phyloP scores from a whole-genome alignment of 1,284 basidiomycete genomes.

The Gomphus bonarii region DNA sequence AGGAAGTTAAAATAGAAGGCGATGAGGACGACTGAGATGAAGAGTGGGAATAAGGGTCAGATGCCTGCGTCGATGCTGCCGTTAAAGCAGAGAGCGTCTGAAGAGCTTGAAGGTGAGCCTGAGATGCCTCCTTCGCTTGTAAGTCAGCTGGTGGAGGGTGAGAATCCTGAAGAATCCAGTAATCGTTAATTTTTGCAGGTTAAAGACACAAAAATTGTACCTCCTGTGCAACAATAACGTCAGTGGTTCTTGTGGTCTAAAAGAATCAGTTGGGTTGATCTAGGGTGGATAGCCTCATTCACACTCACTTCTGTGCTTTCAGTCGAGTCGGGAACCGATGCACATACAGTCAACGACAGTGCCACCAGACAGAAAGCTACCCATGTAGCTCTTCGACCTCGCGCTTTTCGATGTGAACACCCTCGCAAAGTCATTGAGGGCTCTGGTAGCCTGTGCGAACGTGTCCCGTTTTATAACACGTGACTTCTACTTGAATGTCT shows the following conservation, averaged over 20 bases:
- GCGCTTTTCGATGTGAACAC: not conserved
- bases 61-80: not conserved
- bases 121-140: constrained; percentile 1
- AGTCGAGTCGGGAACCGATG: not conserved
- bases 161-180: not conserved
- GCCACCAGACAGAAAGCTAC: constrained; percentile 8
- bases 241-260: not conserved
- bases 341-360: not conserved
- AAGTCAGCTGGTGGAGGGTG: not conserved
- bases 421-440: not conserved
- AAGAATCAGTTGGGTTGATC: not conserved
- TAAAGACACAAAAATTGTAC: not conserved
- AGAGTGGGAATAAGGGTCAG: constrained; percentile 3
- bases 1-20: constrained; percentile 6
- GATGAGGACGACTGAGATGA: not conserved
- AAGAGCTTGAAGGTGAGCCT: constrained; percentile 7
- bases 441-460: not conserved
- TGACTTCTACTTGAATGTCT: not conserved
- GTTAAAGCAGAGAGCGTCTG: constrained; percentile 6
- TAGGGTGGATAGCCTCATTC: not conserved
- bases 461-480: not conserved
- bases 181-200: not conserved
- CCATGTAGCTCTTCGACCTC: constrained; percentile 6
- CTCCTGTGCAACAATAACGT: not conserved
- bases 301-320: not conserved